Evolutionary conservation across 768 basidiomycete genomes (phyloP).

Genomic region (Coprinopsis sp.): DNA sequence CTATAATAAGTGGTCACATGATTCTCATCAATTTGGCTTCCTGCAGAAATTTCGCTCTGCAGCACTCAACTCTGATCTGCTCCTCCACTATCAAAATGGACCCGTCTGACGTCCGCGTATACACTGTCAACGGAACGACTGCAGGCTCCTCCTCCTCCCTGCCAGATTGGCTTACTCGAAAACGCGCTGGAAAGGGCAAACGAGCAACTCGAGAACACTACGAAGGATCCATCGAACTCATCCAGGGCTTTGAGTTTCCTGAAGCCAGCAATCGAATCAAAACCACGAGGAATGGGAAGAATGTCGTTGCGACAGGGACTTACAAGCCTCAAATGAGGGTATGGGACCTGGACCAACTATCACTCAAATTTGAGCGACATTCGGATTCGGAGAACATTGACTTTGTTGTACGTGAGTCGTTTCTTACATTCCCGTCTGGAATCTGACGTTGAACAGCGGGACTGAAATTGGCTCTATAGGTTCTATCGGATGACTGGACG

Average conservation of each 20-base stretch:
- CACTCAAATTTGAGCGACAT: constrained; percentile 93
- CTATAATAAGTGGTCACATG: too few species aligned
- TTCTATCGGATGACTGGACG: constrained; percentile 7
- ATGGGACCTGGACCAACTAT: constrained; percentile 90
- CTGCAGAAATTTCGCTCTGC: background rate
- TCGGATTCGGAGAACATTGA: constrained; percentile 97
- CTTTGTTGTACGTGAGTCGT: constrained; percentile 82
- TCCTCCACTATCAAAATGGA: too few species aligned
- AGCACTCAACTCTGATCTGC: too few species aligned
- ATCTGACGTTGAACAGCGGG: background rate
- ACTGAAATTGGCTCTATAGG: constrained; percentile 2
- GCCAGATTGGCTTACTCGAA: constrained; percentile 89
- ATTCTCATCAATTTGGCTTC: too few species aligned
- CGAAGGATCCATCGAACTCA: constrained; percentile 83
- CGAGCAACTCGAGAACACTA: constrained; percentile 65
- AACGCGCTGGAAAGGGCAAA: constrained; percentile 68
- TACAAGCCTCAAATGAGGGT: constrained; percentile 98
- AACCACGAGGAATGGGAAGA: constrained; percentile 86
- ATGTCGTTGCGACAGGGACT: constrained; percentile 90
- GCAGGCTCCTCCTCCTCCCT: constrained; percentile 85
- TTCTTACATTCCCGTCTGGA: constrained; percentile 11
- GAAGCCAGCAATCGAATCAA: constrained; percentile 91
- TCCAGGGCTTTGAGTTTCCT: constrained; percentile 96
- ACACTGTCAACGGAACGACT: constrained; percentile 92
- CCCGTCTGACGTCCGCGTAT: constrained; percentile 61